phyloP scores from a whole-genome alignment of 306 rosid genomes.

The Lathyrus tuberosus region DNA sequence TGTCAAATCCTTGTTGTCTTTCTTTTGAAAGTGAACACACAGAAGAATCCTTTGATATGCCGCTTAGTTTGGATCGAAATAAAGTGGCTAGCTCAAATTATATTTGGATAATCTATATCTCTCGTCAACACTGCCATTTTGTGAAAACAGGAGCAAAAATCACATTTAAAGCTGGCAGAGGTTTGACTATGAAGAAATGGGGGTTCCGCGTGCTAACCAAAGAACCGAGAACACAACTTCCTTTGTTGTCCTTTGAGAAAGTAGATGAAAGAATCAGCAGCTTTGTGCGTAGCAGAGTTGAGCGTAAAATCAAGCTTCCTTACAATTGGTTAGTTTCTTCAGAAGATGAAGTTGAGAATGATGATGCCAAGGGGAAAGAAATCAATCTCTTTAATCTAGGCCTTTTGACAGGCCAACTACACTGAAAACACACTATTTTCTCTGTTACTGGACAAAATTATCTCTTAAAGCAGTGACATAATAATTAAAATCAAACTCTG shows the following conservation, averaged over 20 bases:
- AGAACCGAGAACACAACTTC: not conserved
- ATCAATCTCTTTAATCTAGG: too few relatives aligned
- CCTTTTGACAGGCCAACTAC: too few relatives aligned
- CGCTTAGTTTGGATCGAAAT: not conserved
- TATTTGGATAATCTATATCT: not conserved
- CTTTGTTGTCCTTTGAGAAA: not conserved
- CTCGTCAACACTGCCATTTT: not conserved
- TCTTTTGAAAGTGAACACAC: not conserved
- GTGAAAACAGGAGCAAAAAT: not conserved
- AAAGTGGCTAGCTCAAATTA: not conserved
- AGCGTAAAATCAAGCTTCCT: not conserved
- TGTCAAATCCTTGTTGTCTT: not conserved
- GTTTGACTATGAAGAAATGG: not conserved
- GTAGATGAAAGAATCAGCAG: not conserved
- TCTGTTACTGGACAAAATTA: too few relatives aligned
- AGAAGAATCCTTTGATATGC: not conserved
- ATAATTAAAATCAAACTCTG: too few relatives aligned
- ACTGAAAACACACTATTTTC: too few relatives aligned
- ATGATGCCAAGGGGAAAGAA: not conserved
- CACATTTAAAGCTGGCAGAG: not conserved
- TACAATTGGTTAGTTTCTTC: not conserved
- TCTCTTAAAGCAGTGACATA: too few relatives aligned
- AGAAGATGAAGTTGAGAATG: not conserved
- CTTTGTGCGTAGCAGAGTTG: not conserved
- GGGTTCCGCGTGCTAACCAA: not conserved